Conservation (phyloP, 192 early-diverging fungal genomes). For the Phlyctochytrium planicorne region DNA sequence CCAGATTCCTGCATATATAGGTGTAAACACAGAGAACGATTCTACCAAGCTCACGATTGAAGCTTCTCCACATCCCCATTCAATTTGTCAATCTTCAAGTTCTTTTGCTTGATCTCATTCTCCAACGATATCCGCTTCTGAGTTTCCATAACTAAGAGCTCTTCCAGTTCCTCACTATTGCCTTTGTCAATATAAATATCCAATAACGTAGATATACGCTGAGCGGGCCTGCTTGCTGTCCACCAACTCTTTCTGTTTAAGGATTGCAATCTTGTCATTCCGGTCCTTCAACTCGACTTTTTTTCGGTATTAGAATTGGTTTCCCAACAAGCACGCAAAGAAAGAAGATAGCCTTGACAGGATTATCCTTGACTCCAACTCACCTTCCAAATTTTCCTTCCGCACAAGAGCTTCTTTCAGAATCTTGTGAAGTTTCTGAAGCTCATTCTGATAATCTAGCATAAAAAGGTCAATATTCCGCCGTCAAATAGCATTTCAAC, state of each 20-base stretch:
- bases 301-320: too few relatives aligned
- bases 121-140: constrained; percentile 34
- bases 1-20: constrained; percentile 12
- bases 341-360: too few relatives aligned
- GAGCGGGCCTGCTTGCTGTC: constrained; percentile 19
- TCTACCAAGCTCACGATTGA: constrained; percentile 19
- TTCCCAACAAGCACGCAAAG: too few relatives aligned
- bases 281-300: constrained; percentile 43
- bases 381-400: constrained; percentile 24
- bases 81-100: constrained; percentile 12
- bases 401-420: constrained; percentile 16
- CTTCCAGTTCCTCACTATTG: constrained; percentile 46
- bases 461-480: not conserved
- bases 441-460: constrained; percentile 33
- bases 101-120: constrained; percentile 13
- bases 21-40: not conserved
- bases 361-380: too few relatives aligned
- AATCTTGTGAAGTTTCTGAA: constrained; percentile 14
- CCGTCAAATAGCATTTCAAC: not conserved
- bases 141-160: constrained; percentile 40
- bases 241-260: constrained; percentile 26
- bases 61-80: constrained; percentile 27
- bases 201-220: constrained; percentile 23
- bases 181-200: not conserved
- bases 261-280: constrained; percentile 41